A percentile compares a stretch with the other conserved stretches of the same genome.
phyloP scores from a whole-genome alignment of 169 alveolate species.

The Besnoitia besnoiti region DNA sequence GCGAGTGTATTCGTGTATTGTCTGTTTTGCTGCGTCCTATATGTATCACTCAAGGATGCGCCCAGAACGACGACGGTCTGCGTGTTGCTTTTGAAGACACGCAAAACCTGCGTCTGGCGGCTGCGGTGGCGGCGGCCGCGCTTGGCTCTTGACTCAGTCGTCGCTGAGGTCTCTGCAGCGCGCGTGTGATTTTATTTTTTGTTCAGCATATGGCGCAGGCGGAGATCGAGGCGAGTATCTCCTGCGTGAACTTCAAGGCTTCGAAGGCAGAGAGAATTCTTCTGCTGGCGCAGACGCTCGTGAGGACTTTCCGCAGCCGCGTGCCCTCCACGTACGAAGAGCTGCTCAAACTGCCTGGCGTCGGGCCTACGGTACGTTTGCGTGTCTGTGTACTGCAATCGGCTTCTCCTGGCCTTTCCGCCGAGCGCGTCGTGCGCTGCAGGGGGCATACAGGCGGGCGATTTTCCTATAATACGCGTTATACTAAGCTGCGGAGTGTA shows the following conservation, averaged over 20 bases:
- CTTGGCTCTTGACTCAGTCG: no score
- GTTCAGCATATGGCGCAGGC: not conserved
- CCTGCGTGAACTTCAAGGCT: constrained; percentile 1
- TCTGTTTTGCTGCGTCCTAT: no score
- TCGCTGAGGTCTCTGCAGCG: not conserved
- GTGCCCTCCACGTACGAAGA: not conserved
- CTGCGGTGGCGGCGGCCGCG: no score
- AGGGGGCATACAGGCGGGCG: not conserved
- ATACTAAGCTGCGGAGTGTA: no score
- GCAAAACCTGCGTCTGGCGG: no score
- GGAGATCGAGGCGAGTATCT: not conserved
- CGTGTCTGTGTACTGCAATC: not conserved
- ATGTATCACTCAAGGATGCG: no score
- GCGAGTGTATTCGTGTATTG: no score
- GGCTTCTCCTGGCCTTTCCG: not conserved
- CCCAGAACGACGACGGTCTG: no score
- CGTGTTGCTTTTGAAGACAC: no score
- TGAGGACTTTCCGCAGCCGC: not conserved
- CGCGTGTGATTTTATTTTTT: no score
- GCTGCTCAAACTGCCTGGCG: constrained; percentile 29
- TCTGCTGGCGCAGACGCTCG: not conserved
- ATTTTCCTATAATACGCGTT: not conserved
- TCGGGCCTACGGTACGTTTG: not conserved
- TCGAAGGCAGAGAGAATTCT: not conserved
- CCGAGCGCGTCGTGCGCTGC: not conserved